Evolutionary conservation across 441 rosid species (phyloP), one percentile per base, ranked within the genome.

Genomic region (Croton setiger): DNA sequence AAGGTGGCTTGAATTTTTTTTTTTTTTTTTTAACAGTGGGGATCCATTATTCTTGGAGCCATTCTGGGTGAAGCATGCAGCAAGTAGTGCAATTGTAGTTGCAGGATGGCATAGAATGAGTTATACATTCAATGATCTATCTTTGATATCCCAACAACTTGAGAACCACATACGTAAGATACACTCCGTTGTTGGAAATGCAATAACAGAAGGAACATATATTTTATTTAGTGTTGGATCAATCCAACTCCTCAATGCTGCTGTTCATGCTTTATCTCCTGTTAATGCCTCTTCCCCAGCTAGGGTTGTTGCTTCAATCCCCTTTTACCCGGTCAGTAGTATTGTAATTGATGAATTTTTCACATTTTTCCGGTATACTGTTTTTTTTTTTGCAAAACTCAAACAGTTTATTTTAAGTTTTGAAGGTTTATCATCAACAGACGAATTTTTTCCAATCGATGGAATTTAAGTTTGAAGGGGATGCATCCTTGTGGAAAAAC

Each of bases 91-190:
- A 27, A 41, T 83, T 15, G 56, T 89, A 27, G 82, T 87, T 21
- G 73, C 96, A 1, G 96, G 89, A 15, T 86, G 91, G 93, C 91
- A 89, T 55, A 71, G 88, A 64, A 84, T 91, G 96, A 81, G 97
- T 72, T 91, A 91, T 67, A 0, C 13, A 0, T 85, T 6, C 65
- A 5, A 5, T 18, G 79, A 83, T 63, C 7, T 4, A 0, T 44
- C 72, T 33, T 7, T 0, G 23, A 70, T 83, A 17, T 88, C 88
- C 0, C 11, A 51, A 49, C 76, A 80, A 73, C 90, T 91, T 3
- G 85, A 81, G 53, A 79, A 12, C 5, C 74, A 58, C 64, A 82
- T 89, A 63, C 78, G 85, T 7, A 78, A 74, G n/a, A 69, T 91
- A 13, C 97, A 91, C 66, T 51, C 54, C 8, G n/a, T 57, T 21